Base-by-base conservation (phyloP, 2,329 filamentous ascomycete genomes). In the Arthrobotrys entomopaga region DNA sequence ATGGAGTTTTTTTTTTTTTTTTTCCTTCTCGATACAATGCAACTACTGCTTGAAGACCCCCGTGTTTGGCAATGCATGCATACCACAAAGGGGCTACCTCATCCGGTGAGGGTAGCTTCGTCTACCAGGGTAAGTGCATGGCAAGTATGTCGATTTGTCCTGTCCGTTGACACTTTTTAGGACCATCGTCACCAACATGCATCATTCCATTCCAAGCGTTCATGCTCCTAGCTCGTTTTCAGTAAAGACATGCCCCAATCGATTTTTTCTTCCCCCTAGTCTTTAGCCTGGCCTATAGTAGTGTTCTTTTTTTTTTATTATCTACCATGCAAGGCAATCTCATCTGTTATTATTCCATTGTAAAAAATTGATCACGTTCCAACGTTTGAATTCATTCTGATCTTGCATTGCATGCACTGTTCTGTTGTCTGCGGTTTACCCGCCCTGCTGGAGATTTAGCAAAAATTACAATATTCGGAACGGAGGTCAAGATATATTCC, bases 151-250 rank as follows among this genome's bases (percentile, higher is more conserved):
- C 65, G 65, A 67, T 67, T 56, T 42, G 59, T 48, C 22, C 59
- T 42, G 19, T 50, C 15, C 29, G 61, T 57, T 53, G 64, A 67
- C 64, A 60, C 54, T 48, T 29, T 54, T 48, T 58, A 59, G 59
- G 60, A 65, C 69, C 40, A 73, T 73, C 61, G 69, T 73, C 61
- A 73, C 69, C 50, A 56, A 73, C 50, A 40, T 72, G 67, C 67
- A 34, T 34, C 29, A 34, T 10, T 8, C 29, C 29, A 65, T 73
- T 73, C 61, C 65, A 63, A 58, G 58, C 65, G 48, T 73, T 58
- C 64, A 73, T 65, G 54, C 46, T 22, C 42, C 69, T 73, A 65
- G 26, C 60, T 60, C 22, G 67, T 49, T 57, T 73, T 49, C n/a
- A 56, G 69, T 58, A 73, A 65, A 56, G 69, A 57, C 56, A 61